phyloP scores from a whole-genome alignment of 768 basidiomycete species.

The Suillus bovinus region DNA sequence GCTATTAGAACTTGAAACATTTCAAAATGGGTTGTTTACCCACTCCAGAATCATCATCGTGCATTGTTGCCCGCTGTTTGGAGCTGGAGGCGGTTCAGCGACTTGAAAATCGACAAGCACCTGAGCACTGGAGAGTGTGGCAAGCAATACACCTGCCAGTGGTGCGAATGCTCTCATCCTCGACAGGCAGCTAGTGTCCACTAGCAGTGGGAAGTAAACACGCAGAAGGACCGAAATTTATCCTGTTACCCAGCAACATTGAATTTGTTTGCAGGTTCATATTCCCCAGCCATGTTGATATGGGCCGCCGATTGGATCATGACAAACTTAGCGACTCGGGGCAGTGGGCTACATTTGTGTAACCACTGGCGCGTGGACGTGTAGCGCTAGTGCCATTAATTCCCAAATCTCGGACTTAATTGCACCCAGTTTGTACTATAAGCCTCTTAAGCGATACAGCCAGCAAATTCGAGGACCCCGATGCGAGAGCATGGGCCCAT shows the following conservation, averaged over 20 bases:
- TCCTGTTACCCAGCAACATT: neutral
- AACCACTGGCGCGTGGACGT: no score
- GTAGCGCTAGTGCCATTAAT: no score
- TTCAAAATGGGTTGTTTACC: slow-evolving; percentile 23
- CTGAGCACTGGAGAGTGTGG: slow-evolving; percentile 21
- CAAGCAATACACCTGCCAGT: slow-evolving; percentile 16
- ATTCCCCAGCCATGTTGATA: no score
- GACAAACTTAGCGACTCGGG: no score
- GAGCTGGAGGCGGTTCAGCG: slow-evolving; percentile 70
- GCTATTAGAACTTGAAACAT: slow-evolving; percentile 1
- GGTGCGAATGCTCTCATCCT: slow-evolving; percentile 13
- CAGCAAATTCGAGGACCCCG: no score
- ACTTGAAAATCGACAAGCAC: slow-evolving; percentile 67
- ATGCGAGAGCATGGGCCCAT: no score
- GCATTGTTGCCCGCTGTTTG: slow-evolving; percentile 58
- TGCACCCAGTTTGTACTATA: no score
- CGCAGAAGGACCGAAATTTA: neutral
- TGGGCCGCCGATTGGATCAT: no score
- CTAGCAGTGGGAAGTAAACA: neutral
- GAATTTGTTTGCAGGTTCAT: no score
- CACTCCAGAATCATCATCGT: slow-evolving; percentile 66
- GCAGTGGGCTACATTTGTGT: no score
- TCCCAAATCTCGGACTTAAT: no score
- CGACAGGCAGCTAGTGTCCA: slow-evolving; percentile 13
- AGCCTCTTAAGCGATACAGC: no score